Base-by-base conservation (phyloP, 1,284 basidiomycete species). In the Phylloboletellus chloephorus region DNA sequence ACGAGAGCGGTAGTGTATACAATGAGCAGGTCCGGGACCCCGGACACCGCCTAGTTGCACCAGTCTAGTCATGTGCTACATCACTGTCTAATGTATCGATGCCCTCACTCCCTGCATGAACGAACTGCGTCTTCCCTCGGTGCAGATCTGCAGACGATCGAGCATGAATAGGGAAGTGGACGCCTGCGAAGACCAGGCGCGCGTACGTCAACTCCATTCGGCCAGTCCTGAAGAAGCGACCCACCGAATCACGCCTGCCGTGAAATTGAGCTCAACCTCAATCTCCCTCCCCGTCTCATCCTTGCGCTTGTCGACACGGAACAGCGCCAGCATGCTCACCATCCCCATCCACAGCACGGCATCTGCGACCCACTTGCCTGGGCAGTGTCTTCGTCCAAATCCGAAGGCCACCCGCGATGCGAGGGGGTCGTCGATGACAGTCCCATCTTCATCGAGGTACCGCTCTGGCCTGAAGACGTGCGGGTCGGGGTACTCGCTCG, bases 321-420 rank as follows among this genome's bases (percentile, higher is more conserved):
- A 54, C 11, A 53, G 40, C 9, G 64, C 50, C 19, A 67, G 41
- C 23, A 66, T 53, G n/a, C 54, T 51, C 30, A 54, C 62, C 2
- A 61, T 53, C 0, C 54, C 60, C 37, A 60, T 63, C 57, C 63
- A 67, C 8, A 67, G 20, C 6, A 62, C 28, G 7, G 59, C 52
- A 26, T 65, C 63, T 9, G 61, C 62, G 15, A 66, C 51, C 48
- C 52, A 58, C 37, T 63, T 57, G 1, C 61, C 61, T 20, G 63
- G 58, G 32, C 63, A 65, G 37, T 64, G 56, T 37, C 64, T 53
- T 31, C 58, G 56, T 32, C 58, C 58, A 23, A 64, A 64, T 19
- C 58, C 58, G 49, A 65, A 60, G 3, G 54, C 61, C 9, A 48
- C 48, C 15, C 50, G 60, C 20, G 52, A 54, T 6, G 26, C 44